Percentiles rank a stretch among this genome's conserved stretches.
phyloP scores from a whole-genome alignment of 2,329 filamentous ascomycete species.

The Byssothecium circinans region DNA sequence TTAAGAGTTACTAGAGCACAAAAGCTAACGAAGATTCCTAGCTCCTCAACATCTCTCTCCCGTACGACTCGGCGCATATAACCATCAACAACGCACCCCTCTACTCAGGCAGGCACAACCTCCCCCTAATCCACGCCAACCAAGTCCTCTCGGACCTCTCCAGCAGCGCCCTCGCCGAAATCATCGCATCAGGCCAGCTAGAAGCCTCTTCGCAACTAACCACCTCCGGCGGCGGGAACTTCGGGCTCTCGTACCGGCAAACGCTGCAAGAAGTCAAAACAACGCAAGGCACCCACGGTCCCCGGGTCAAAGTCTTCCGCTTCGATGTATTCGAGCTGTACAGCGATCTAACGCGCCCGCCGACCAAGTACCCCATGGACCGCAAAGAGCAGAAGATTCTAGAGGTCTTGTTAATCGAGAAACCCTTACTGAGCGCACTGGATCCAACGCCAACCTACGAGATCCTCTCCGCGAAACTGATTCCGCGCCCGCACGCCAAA shows the following conservation, averaged over 20 bases:
- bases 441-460: constrained; percentile 23
- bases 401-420: constrained; percentile 29
- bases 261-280: constrained; percentile 22
- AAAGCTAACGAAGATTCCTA: constrained; percentile 3
- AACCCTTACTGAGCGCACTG: constrained; percentile 24
- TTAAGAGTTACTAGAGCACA: too few species aligned
- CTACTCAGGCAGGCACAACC: constrained; percentile 16
- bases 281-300: constrained; percentile 6
- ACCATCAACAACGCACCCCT: constrained; percentile 31
- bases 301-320: constrained; percentile 27
- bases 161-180: constrained; percentile 12
- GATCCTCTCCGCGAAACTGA: constrained; percentile 25
- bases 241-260: constrained; percentile 35
- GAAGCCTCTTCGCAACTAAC: constrained; percentile 18
- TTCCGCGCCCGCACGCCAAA: constrained; percentile 8
- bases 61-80: constrained; percentile 27
- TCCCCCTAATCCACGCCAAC: constrained; percentile 30
- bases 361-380: constrained; percentile 20
- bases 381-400: constrained; percentile 28
- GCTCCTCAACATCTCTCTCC: constrained; percentile 37
- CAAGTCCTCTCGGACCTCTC: constrained; percentile 32
- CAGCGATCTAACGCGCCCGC: constrained; percentile 16
- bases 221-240: constrained; percentile 21
- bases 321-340: constrained; percentile 34
- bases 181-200: constrained; percentile 24